Conservation (phyloP, 352 stramenopile species). For the Phytophthora uliginosa region DNA sequence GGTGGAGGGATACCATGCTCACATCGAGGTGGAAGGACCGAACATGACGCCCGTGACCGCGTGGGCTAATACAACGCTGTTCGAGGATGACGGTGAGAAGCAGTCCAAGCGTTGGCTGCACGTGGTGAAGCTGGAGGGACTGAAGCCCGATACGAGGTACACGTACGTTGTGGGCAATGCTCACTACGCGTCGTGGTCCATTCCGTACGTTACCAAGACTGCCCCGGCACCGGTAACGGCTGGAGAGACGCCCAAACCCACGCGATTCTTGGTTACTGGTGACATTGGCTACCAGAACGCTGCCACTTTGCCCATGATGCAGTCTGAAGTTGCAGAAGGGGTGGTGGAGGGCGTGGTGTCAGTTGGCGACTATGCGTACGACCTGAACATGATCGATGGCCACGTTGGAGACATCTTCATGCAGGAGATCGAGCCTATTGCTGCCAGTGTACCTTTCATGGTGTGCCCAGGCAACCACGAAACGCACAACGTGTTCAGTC, state of each 20-base stretch:
- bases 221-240: conserved; percentile 39
- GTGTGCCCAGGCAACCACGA: conserved; percentile 94
- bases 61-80: conserved; percentile 68
- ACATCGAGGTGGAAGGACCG: conserved; percentile 47
- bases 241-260: conserved; percentile 46
- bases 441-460: conserved; percentile 90
- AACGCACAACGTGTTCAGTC: conserved; percentile 81
- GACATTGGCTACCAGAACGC: conserved; percentile 93
- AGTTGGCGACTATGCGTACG: conserved; percentile 92
- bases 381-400: conserved; percentile 84
- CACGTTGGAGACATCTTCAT: conserved; percentile 93
- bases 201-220: conserved; percentile 84
- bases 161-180: conserved; percentile 89
- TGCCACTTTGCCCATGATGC: conserved; percentile 90
- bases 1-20: conserved; percentile 62
- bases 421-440: conserved; percentile 90
- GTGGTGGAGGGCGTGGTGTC: conserved; percentile 86
- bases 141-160: conserved; percentile 77
- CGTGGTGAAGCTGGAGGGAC: conserved; percentile 66
- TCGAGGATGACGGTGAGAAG: conserved; percentile 73
- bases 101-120: conserved; percentile 74
- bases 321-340: conserved; percentile 84
- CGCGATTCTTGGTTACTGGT: conserved; percentile 83
- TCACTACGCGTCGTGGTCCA: conserved; percentile 77
- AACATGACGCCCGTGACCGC: conserved; percentile 48